Percentiles rank a stretch among this genome's conserved stretches.
phyloP scores from a whole-genome alignment of 306 rosid species.

The Acacia melanoxylon region DNA sequence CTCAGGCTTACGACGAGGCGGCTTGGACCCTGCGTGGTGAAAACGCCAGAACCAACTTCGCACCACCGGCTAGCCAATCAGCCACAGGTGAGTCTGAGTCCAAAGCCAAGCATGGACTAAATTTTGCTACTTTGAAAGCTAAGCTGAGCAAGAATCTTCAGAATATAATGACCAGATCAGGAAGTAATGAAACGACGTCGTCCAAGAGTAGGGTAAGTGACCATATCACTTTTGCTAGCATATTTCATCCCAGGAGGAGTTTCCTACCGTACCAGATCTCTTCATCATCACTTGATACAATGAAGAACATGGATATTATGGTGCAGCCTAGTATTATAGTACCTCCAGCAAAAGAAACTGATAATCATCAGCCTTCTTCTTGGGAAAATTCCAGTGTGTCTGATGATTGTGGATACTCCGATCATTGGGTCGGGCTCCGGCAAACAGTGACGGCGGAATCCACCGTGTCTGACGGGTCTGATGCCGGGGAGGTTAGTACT shows the following conservation, averaged over 20 bases:
- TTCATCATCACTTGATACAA: slow-evolving; percentile 26
- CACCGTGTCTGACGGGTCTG: slow-evolving; percentile 57
- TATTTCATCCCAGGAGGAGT: slow-evolving; percentile 56
- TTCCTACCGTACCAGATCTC: slow-evolving; percentile 42
- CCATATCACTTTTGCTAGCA: slow-evolving; percentile 78
- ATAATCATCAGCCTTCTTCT: slow-evolving; percentile 6
- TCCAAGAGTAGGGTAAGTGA: slow-evolving; percentile 87
- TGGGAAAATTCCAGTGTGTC: slow-evolving; percentile 61
- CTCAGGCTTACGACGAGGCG: slow-evolving; percentile 53
- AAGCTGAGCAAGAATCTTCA: slow-evolving; percentile 83
- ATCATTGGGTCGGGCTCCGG: slow-evolving; percentile 49
- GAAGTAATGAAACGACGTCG: slow-evolving; percentile 49
- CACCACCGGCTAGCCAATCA: neutral
- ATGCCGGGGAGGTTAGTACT: slow-evolving; percentile 37
- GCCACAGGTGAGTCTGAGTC: neutral
- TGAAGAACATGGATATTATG: slow-evolving; percentile 51
- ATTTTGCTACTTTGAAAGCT: slow-evolving; percentile 78
- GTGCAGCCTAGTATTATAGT: slow-evolving; percentile 95
- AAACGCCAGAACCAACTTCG: slow-evolving; percentile 51
- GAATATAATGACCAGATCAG: slow-evolving; percentile 59
- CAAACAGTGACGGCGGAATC: slow-evolving; percentile 53
- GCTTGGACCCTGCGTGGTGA: slow-evolving; percentile 50
- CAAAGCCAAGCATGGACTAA: slow-evolving; percentile 31
- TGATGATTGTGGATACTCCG: slow-evolving; percentile 60
- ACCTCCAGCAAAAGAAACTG: slow-evolving; percentile 40